Evolutionary conservation across 371 early-diverging fungal species (phyloP), one percentile per base, ranked within the genome.

Genomic region (Lichtheimia ornata): DNA sequence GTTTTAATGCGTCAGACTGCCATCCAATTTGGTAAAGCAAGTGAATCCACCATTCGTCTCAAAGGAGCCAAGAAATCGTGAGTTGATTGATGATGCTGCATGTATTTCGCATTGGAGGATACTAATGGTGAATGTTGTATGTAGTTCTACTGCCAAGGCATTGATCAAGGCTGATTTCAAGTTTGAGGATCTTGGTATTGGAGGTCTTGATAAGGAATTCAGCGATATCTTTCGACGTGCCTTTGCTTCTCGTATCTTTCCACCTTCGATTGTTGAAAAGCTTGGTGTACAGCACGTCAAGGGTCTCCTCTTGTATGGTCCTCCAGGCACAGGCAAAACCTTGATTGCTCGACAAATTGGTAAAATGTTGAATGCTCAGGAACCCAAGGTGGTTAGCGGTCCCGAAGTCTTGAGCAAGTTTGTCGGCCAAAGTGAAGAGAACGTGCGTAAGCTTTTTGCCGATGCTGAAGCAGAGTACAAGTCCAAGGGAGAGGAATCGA

Each of bases 401-500:
- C 99, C 99, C 6, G 99, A 99, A 78, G 91, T 99, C 13, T 76
- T 99, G 53, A 97, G 97, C 79, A 99, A 98, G 69, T 99, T 91
- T 77, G 99, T 99, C n/a, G 99, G 99, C 52, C 96, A 98, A 69
- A 95, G 96, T 25, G 99, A 99, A 79, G 98, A 99, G 72, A 99
- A 99, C 67, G 92, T 99, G 30, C 91, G 99, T 58, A 97, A 99
- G 72, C 78, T 99, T 53, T 99, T 99, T 83, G 91, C 88, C n/a
- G 95, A 96, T 62, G 99, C 99, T 12, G 99, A 99, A 72, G 87
- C 85, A 58, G 98, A 95, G 82, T 99, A 97, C 82, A 94, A 94
- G 72, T 86, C 85, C 60, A 93, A 94, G 67, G 97, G 97, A 40
- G 99, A 98, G 52, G 94, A 97, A 41, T 92, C 93, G 53, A 84